Conservation (phyloP, 495 filamentous ascomycete species). For the Letharia lupina region DNA sequence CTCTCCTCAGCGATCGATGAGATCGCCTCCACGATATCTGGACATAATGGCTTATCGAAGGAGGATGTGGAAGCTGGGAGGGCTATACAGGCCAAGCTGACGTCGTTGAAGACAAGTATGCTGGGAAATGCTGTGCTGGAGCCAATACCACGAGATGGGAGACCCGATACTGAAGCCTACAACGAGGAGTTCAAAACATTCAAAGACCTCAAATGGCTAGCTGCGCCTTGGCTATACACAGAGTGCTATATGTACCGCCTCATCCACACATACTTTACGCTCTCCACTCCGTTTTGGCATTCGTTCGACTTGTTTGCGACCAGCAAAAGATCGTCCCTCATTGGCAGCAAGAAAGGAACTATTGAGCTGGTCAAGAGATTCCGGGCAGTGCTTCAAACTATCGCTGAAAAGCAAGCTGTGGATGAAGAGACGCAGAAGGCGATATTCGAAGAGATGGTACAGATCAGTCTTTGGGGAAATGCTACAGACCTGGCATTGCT, state of each 20-base stretch:
- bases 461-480: conserved; percentile 97
- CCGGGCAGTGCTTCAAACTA: conserved; percentile 51
- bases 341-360: conserved; percentile 80
- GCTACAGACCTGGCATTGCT: conserved; percentile 90
- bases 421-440: conserved; percentile 63
- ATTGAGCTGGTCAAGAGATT: conserved; percentile 75
- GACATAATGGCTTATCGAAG: not conserved
- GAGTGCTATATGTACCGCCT: conserved; percentile 93
- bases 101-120: conserved; percentile 1
- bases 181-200: conserved; percentile 71
- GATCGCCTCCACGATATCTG: conserved; percentile 9
- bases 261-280: conserved; percentile 61
- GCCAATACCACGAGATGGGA: conserved; percentile 71
- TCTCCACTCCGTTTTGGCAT: conserved; percentile 74
- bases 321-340: conserved; percentile 86
- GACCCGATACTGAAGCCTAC: conserved; percentile 66
- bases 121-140: conserved; percentile 33
- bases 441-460: conserved; percentile 86
- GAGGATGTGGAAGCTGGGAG: conserved; percentile 13
- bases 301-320: conserved; percentile 80
- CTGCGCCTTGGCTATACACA: conserved; percentile 75
- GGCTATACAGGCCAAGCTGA: conserved; percentile 7
- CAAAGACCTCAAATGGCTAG: conserved; percentile 68
- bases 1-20: conserved; percentile 13
- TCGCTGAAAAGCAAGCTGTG: conserved; percentile 34